Evolutionary conservation across 2,329 filamentous ascomycete genomes (phyloP).

Genomic region (Chrysosporium keratinophilum): DNA sequence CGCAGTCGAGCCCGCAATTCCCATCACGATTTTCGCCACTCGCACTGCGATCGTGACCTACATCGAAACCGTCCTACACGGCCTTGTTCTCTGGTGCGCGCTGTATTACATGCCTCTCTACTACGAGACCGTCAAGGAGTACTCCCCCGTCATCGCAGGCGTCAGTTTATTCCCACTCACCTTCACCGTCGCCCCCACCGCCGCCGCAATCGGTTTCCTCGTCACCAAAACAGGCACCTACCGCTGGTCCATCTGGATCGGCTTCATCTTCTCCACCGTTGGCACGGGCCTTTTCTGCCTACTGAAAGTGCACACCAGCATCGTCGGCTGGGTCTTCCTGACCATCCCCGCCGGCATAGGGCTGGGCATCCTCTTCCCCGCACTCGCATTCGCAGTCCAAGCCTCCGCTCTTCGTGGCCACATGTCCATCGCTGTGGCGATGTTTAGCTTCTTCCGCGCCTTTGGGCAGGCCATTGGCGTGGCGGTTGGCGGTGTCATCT

Average conservation of each 20-base stretch:
- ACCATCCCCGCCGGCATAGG: slow-evolving; percentile 51
- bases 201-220: slow-evolving; percentile 39
- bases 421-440: slow-evolving; percentile 51
- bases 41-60: slow-evolving; percentile 42
- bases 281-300: slow-evolving; percentile 44
- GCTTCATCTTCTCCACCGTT: slow-evolving; percentile 51
- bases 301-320: slow-evolving; percentile 37
- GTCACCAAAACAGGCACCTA: slow-evolving; percentile 50
- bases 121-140: slow-evolving; percentile 41
- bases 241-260: slow-evolving; percentile 50
- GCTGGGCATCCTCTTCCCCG: slow-evolving; percentile 54
- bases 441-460: slow-evolving; percentile 57
- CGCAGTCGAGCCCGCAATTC: slow-evolving; percentile 43
- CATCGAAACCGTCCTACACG: slow-evolving; percentile 48
- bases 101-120: slow-evolving; percentile 47
- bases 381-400: slow-evolving; percentile 55
- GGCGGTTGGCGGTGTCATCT: slow-evolving; percentile 56
- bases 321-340: slow-evolving; percentile 50
- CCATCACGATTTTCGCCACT: slow-evolving; percentile 37
- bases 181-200: slow-evolving; percentile 53
- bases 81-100: slow-evolving; percentile 39
- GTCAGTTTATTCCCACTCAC: slow-evolving; percentile 51
- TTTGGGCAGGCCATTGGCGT: slow-evolving; percentile 58
- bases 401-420: slow-evolving; percentile 48
- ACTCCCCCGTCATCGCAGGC: slow-evolving; percentile 45